Evolutionary conservation across 2,329 filamentous ascomycete species (phyloP).

Genomic region (Fonsecaea erecta): DNA sequence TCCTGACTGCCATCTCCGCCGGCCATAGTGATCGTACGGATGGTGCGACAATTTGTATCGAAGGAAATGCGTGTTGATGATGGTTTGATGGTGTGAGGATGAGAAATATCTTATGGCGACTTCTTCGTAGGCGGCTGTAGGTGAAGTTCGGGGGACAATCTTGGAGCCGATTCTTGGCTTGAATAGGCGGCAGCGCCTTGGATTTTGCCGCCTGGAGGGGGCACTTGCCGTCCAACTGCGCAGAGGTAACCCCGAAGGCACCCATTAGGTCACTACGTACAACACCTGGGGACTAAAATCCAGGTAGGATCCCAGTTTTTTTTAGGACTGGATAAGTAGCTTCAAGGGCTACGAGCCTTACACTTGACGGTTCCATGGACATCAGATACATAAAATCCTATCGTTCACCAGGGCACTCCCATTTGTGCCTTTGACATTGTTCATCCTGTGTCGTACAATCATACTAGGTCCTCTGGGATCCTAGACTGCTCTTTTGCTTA

Average conservation of each 20-base stretch:
- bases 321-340: no score
- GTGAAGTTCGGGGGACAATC: constrained; percentile 7
- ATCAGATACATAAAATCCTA: background rate
- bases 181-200: background rate
- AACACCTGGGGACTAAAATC: no score
- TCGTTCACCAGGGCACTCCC: background rate
- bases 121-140: constrained; percentile 1
- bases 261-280: background rate
- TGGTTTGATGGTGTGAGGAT: constrained; percentile 18
- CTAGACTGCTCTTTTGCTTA: constrained; percentile 30
- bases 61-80: constrained; percentile 16
- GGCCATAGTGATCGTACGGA: constrained; percentile 52
- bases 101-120: constrained; percentile 2
- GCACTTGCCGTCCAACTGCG: background rate
- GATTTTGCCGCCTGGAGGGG: background rate
- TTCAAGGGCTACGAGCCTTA: background rate
- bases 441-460: background rate
- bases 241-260: background rate
- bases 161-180: background rate
- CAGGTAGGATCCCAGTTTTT: no score
- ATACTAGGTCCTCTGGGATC: background rate
- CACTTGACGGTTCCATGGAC: background rate
- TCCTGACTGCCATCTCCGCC: constrained; percentile 60
- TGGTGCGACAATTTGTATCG: constrained; percentile 25
- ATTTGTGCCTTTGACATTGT: background rate